Percentiles rank a stretch among this genome's conserved stretches.
phyloP scores from a whole-genome alignment of 2,329 filamentous ascomycete genomes.

The Coleophoma cylindrospora region DNA sequence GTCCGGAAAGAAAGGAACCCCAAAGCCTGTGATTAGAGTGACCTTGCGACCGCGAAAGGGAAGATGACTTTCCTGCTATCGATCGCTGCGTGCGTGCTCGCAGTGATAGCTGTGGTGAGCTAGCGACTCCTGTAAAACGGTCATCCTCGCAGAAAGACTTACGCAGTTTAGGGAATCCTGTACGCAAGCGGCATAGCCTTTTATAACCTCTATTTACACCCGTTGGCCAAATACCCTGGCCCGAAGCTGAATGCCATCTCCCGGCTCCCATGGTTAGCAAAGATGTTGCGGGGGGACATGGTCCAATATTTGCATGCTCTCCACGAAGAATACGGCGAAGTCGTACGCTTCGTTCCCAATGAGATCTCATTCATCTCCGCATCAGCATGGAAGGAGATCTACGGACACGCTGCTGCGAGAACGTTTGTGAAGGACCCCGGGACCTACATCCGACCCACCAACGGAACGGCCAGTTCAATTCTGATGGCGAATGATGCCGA shows the following conservation, averaged over 20 bases:
- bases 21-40: no score
- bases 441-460: neutral
- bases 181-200: neutral
- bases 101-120: neutral
- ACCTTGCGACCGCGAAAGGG: no score
- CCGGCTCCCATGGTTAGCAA: conserved; percentile 53
- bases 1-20: no score
- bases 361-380: neutral
- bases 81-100: neutral
- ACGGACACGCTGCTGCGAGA: conserved; percentile 1
- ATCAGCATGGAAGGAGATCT: conserved; percentile 1
- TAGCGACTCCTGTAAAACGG: no score
- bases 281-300: conserved; percentile 35
- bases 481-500: conserved; percentile 1
- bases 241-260: conserved; percentile 34
- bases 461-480: conserved; percentile 9
- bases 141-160: no score
- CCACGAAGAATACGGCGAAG: neutral
- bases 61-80: no score
- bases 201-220: conserved; percentile 4
- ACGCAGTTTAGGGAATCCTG: neutral
- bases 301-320: neutral
- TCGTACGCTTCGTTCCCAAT: neutral
- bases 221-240: conserved; percentile 5
- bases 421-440: conserved; percentile 14